Conservation (phyloP, 1,284 basidiomycete species). For the Grifola frondosa region DNA sequence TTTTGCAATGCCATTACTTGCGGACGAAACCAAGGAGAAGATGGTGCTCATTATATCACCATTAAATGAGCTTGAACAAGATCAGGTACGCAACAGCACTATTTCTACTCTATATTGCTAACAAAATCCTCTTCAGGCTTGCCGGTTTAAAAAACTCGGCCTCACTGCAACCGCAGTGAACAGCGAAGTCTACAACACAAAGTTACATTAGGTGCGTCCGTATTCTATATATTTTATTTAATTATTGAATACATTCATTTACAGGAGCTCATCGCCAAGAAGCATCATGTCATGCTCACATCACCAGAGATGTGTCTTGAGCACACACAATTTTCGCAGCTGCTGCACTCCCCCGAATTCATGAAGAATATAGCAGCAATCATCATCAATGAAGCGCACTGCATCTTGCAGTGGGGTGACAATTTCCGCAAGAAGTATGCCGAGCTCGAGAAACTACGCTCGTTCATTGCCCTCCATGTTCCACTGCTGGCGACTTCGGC, state of each 20-base stretch:
- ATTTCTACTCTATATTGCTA: conserved; percentile 27
- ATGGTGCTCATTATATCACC: conserved; percentile 35
- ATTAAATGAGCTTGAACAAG: conserved; percentile 31
- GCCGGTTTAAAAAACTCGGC: conserved; percentile 28
- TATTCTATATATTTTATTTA: conserved; percentile 18
- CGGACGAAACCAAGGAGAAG: conserved; percentile 18
- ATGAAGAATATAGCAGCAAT: conserved; percentile 24
- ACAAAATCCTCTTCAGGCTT: too few relatives aligned
- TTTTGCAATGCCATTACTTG: conserved; percentile 33
- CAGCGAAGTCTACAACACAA: conserved; percentile 28
- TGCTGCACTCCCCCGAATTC: conserved; percentile 22
- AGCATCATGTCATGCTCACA: background rate
- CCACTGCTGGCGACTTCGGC: conserved; percentile 22
- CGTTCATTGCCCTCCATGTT: conserved; percentile 9
- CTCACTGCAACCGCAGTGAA: conserved; percentile 32
- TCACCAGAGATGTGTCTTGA: background rate
- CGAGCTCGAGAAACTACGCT: conserved; percentile 15
- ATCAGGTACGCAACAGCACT: conserved; percentile 29
- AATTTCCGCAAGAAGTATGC: conserved; percentile 21
- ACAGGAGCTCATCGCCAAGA: background rate
- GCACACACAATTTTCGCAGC: too few relatives aligned
- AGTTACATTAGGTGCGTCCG: conserved; percentile 15
- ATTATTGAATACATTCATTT: background rate
- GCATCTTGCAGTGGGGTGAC: conserved; percentile 28
- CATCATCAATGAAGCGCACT: conserved; percentile 36